Evolutionary conservation across 2,329 filamentous ascomycete genomes (phyloP), one percentile per base, ranked within the genome.

Genomic region (Elsinoe arachidis): DNA sequence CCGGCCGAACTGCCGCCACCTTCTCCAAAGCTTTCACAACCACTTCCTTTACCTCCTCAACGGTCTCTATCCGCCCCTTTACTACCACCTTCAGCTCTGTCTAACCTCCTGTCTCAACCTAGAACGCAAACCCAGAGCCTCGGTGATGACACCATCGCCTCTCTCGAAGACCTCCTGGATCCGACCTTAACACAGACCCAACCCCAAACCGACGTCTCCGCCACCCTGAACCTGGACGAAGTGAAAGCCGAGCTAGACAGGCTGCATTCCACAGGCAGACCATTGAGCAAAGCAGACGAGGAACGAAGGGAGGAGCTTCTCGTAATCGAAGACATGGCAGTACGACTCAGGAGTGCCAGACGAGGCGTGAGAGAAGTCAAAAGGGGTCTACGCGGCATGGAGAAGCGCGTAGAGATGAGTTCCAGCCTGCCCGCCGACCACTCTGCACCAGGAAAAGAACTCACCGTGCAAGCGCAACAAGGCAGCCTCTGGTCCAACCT

Each of bases 131-230:
- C 71, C 15, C 52, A 59, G 12, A 63, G 67, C 33, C 70, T 71
- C 38, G 75, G 75, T 35, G 76, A 78, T 30, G 74, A 72, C 15
- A 78, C 76, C 2, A 72, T 78, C 43, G 71, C 75, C 46, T 77
- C 74, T 2, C 66, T 78, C 6, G 74, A 77, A 63, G 72, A 75
- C 35, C 69, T 78, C 11, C 69, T 75, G 11, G 61, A 67, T 15
- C 68, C 67, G 1, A 57, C 63, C n/a, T 53, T 60, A 5, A 62
- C 58, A 17, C 47, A 52, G 19, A 19, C 39, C 17, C 41, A 23
- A 23, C 23, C 19, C 3, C 41, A 39, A 23, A 43, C 19, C 12
- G 54, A 56, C 12, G 15, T 56, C 11, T 44, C 37, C 2, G 56
- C 63, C 3, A 64, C 60, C 5, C 23, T 65, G 43, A 63, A 60